Percentiles rank a stretch among this genome's conserved stretches.
phyloP scores from a whole-genome alignment of 768 basidiomycete species.

The Leccinum sublutescens region DNA sequence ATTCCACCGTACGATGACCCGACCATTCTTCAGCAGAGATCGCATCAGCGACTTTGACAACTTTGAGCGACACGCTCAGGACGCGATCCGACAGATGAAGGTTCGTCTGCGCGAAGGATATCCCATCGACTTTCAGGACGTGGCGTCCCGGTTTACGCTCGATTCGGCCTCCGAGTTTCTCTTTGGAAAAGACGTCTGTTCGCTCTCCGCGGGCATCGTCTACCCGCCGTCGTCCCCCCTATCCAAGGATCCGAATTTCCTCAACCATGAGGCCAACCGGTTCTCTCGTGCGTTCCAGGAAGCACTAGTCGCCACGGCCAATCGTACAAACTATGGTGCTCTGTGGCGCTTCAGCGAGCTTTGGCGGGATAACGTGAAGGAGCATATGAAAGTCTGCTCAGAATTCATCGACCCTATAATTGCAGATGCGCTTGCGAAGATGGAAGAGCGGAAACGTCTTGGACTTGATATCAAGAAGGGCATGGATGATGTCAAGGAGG shows the following conservation, averaged over 20 bases:
- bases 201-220: conserved; percentile 38
- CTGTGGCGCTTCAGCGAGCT: conserved; percentile 47
- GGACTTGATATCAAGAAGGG: conserved; percentile 3
- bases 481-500: conserved; percentile 36
- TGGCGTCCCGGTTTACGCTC: conserved; percentile 47
- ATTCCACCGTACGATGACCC: conserved; percentile 43
- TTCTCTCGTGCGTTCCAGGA: no score
- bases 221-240: conserved; percentile 29
- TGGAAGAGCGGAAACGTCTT: conserved; percentile 16
- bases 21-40: conserved; percentile 41
- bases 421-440: conserved; percentile 39
- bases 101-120: conserved; percentile 34
- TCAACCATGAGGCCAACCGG: no score
- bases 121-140: conserved; percentile 45
- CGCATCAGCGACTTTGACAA: conserved; percentile 40
- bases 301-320: conserved; percentile 29
- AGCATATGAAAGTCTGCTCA: conserved; percentile 40
- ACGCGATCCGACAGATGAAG: conserved; percentile 34
- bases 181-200: conserved; percentile 43
- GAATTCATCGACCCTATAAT: conserved; percentile 51
- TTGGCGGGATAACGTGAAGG: conserved; percentile 41
- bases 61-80: conserved; percentile 37
- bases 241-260: conserved; percentile 21
- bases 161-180: conserved; percentile 60
- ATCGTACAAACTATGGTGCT: conserved; percentile 37